Evolutionary conservation across 2,329 filamentous ascomycete species (phyloP).

Genomic region (Exophiala phaeomuriformis): DNA sequence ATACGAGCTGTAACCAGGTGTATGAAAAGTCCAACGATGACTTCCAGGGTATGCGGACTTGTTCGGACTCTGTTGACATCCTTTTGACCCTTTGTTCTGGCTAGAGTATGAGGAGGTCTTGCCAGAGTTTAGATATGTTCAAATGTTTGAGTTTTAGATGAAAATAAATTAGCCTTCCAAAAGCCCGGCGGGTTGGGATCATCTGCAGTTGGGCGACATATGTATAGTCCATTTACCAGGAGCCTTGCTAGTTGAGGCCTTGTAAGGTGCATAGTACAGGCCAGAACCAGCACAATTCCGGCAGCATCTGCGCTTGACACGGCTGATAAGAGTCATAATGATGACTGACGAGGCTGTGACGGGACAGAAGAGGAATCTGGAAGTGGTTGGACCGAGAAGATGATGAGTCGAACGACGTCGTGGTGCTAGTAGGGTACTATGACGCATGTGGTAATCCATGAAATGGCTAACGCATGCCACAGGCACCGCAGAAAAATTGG

Average conservation of each 20-base stretch:
- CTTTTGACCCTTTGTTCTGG: conserved; percentile 10
- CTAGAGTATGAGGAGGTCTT: neutral
- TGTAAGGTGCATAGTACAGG: neutral
- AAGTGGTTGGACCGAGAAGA: neutral
- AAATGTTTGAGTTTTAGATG: too few relatives aligned
- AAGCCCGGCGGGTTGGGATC: too few relatives aligned
- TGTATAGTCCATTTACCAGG: too few relatives aligned
- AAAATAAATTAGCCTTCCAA: too few relatives aligned
- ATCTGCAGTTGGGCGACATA: too few relatives aligned
- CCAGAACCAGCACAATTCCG: neutral
- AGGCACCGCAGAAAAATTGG: neutral
- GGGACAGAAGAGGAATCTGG: conserved; percentile 1
- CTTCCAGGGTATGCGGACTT: conserved; percentile 16
- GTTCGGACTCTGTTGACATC: conserved; percentile 9
- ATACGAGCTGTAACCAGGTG: conserved; percentile 5
- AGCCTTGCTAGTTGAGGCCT: too few relatives aligned
- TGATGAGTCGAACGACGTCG: neutral
- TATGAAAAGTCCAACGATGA: conserved; percentile 18
- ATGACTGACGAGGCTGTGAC: neutral
- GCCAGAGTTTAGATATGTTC: neutral
- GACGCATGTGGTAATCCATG: neutral
- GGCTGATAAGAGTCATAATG: conserved; percentile 1
- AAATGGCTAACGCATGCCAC: neutral
- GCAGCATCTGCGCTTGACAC: neutral
- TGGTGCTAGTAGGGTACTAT: too few relatives aligned